Conservation (phyloP, 371 early-diverging fungal genomes). For the Mortierella sp. region DNA sequence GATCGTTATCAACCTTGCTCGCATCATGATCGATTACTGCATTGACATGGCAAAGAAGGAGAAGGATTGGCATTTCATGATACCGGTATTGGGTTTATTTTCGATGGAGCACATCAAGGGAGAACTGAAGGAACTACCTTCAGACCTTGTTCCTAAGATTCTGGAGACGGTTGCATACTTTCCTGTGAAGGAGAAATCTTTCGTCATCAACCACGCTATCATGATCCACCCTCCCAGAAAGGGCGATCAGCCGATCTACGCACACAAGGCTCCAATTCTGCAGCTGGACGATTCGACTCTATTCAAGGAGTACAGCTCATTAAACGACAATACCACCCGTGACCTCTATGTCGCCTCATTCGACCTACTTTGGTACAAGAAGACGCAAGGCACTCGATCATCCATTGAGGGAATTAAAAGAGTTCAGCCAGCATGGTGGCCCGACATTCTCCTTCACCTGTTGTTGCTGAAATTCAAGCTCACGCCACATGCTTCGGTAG, state of each 20-base stretch:
- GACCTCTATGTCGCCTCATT: constrained; percentile 16
- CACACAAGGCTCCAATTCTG: constrained; percentile 11
- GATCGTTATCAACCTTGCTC: too few species aligned
- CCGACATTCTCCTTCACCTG: neutral
- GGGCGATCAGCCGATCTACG: neutral
- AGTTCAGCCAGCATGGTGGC: neutral
- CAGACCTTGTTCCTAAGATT: neutral
- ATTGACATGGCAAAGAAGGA: constrained; percentile 1
- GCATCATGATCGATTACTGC: constrained; percentile 17
- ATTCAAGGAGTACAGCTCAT: neutral
- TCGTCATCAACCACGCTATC: constrained; percentile 5
- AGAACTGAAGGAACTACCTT: neutral
- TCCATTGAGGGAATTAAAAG: neutral
- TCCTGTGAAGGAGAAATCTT: neutral
- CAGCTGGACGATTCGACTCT: neutral
- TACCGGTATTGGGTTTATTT: too few species aligned
- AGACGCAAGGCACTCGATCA: neutral
- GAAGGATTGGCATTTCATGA: constrained; percentile 2
- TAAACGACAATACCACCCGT: constrained; percentile 9
- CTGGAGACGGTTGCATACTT: constrained; percentile 4
- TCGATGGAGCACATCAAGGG: neutral
- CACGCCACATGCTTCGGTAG: neutral
- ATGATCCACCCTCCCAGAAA: constrained; percentile 11
- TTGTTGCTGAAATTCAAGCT: neutral
- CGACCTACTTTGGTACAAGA: constrained; percentile 15